These are phyloP conservation scores for Rosa persica DNA, from an alignment of 306 rosid species.

Conservation along the genomic window DNA sequence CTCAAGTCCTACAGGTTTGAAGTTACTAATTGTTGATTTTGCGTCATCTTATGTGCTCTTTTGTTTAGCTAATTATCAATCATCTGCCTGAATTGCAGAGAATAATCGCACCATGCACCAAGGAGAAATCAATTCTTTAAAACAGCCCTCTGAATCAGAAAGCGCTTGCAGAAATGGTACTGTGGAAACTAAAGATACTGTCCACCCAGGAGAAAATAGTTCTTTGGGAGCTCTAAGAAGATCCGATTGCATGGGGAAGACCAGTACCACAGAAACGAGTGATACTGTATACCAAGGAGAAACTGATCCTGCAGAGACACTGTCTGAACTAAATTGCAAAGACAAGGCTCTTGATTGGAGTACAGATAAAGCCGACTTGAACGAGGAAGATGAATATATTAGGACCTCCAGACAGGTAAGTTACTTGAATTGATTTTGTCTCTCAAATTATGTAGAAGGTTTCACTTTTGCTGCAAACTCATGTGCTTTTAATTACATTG, in stretches of 20 bases:
- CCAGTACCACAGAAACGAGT: slow-evolving; percentile 13
- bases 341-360: slow-evolving; percentile 22
- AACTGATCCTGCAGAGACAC: slow-evolving; percentile 5
- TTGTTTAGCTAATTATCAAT: slow-evolving; percentile 11
- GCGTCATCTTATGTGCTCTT: slow-evolving; percentile 17
- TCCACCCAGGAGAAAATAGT: slow-evolving; percentile 3
- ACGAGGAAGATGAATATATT: slow-evolving; percentile 31
- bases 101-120: slow-evolving; percentile 6
- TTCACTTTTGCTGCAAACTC: slow-evolving; percentile 6
- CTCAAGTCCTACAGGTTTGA: slow-evolving; percentile 45
- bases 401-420: slow-evolving; percentile 43
- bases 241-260: slow-evolving; percentile 2
- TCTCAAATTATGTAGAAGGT: neutral
- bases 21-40: slow-evolving; percentile 17
- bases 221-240: neutral
- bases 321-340: slow-evolving; percentile 1
- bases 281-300: slow-evolving; percentile 4
- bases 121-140: slow-evolving; percentile 24
- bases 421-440: slow-evolving; percentile 8
- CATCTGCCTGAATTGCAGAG: slow-evolving; percentile 24
- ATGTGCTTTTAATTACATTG: slow-evolving; percentile 17
- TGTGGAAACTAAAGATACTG: neutral
- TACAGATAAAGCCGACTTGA: slow-evolving; percentile 12
- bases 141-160: slow-evolving; percentile 37
- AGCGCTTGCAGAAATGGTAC: slow-evolving; percentile 4